Conservation (phyloP, 2,329 filamentous ascomycete genomes). For the Fusarium sp. region DNA sequence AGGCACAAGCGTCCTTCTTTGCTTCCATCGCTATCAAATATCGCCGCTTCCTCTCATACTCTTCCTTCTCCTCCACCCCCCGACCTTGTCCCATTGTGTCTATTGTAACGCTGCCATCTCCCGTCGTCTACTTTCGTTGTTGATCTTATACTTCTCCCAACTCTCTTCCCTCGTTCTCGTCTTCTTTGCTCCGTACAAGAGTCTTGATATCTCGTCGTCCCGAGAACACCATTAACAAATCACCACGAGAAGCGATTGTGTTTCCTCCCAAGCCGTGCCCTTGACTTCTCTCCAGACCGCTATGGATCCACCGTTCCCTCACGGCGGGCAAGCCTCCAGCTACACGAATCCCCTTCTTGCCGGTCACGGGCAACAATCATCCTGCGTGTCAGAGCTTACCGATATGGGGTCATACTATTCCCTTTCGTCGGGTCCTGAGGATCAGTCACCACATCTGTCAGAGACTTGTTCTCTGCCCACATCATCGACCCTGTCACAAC, state of each 20-base stretch:
- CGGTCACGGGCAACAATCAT: slow-evolving; percentile 43
- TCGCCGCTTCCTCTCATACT: slow-evolving; percentile 33
- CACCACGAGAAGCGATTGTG: slow-evolving; percentile 38
- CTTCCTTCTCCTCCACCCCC: slow-evolving; percentile 6
- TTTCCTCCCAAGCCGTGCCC: slow-evolving; percentile 25
- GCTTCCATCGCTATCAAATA: slow-evolving; percentile 39
- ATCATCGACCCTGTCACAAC: slow-evolving; percentile 34
- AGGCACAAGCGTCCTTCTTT: slow-evolving; percentile 37
- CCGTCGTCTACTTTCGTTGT: slow-evolving; percentile 20
- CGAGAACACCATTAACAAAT: slow-evolving; percentile 30
- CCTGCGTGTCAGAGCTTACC: slow-evolving; percentile 41
- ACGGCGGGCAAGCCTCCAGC: slow-evolving; percentile 43
- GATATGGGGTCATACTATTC: slow-evolving; percentile 40
- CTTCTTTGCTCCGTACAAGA: slow-evolving; percentile 30
- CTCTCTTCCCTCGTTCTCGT: slow-evolving; percentile 28
- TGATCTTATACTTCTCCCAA: slow-evolving; percentile 25
- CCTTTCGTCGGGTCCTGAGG: slow-evolving; percentile 35
- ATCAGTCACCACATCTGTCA: slow-evolving; percentile 37
- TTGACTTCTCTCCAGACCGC: slow-evolving; percentile 26
- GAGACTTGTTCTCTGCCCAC: slow-evolving; percentile 36
- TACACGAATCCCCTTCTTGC: slow-evolving; percentile 45
- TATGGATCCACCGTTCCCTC: slow-evolving; percentile 46
- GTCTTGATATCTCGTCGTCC: slow-evolving; percentile 30
- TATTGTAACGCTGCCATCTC: slow-evolving; percentile 42
- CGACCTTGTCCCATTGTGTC: slow-evolving; percentile 41